Conservation (phyloP, 192 early-diverging fungal species). For the Coemansia sp. region DNA sequence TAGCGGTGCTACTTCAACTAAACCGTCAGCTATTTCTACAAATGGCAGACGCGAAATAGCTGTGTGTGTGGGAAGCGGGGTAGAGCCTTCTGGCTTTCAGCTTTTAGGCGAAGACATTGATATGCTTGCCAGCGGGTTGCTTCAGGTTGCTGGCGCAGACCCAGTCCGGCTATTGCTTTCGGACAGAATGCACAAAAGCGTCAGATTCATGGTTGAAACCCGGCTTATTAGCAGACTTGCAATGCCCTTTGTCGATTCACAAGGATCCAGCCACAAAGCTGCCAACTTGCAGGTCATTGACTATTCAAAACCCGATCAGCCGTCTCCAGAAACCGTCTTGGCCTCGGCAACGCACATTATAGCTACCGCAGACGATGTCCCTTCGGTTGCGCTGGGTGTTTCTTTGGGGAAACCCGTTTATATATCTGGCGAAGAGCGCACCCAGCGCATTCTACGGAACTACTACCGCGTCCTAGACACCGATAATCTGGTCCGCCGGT, state of each 20-base stretch:
- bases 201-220: slow-evolving; percentile 22
- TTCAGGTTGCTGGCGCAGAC: slow-evolving; percentile 7
- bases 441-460: slow-evolving; percentile 26
- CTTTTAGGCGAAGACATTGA: slow-evolving; percentile 30
- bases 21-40: background rate
- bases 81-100: slow-evolving; percentile 40
- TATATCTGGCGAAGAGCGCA: slow-evolving; percentile 50
- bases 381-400: slow-evolving; percentile 35
- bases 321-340: slow-evolving; percentile 22
- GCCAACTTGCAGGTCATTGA: slow-evolving; percentile 27
- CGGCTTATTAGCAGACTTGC: slow-evolving; percentile 28
- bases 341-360: slow-evolving; percentile 32
- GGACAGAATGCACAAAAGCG: slow-evolving; percentile 11
- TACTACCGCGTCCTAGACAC: slow-evolving; percentile 46
- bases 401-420: slow-evolving; percentile 41
- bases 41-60: slow-evolving; percentile 11
- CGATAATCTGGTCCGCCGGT: slow-evolving; percentile 46
- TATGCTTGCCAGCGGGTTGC: slow-evolving; percentile 24
- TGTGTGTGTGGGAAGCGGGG: slow-evolving; percentile 45
- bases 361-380: slow-evolving; percentile 38
- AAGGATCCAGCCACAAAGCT: background rate
- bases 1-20: slow-evolving; percentile 17
- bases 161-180: slow-evolving; percentile 29
- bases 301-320: slow-evolving; percentile 29
- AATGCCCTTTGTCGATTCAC: background rate